Evolutionary conservation across 2,329 filamentous ascomycete species (phyloP), one percentile per base, ranked within the genome.

Genomic region (Ophioceras dolichostomum): DNA sequence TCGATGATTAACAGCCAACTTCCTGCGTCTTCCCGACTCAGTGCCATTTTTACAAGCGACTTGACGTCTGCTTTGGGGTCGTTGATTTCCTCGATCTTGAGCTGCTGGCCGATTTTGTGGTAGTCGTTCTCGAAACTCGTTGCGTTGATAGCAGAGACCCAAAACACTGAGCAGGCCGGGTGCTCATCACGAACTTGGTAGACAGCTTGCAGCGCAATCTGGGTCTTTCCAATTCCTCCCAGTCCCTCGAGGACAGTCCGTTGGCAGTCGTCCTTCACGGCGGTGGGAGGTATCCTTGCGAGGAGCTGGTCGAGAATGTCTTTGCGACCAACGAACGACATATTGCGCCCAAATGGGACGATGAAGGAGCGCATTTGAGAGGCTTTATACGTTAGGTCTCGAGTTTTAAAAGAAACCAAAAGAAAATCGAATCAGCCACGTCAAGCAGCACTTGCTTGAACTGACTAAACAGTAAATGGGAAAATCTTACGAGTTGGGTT

Each of bases 1-100:
- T 68, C 62, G n/a, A 67, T 36, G 28, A 68, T 47, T 29, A 67
- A 39, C 2, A 68, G 47, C 64, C 61, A 67, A 1, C 41, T 40
- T 2, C 52, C 49, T 2, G 32, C 40, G n/a, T 26, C 39, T n/a
- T 49, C 45, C 5, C 42, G 36, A 26, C 49, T 55, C 2, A 67
- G 41, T 10, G 43, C 45, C 4, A 28, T 31, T 27, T 59, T 59
- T 4, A 67, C 55, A 2, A 62, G 48, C 10, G 26, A 18, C 29
- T 54, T 61, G 2, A 60, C 37, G 38, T 66, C 55, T 1, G 47
- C 50, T 4, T 56, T 49, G 2, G 51, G 42, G n/a, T 61, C 43
- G 4, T 59, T 45, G 4, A 54, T 48, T 5, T 51, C 52, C 2
- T 45, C 26, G 1, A 58, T 32, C 1, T 45, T 34, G 2, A 60